Base-by-base conservation (phyloP, 176 grass and related monocot genomes). In the Rhynchospora tenuis region DNA sequence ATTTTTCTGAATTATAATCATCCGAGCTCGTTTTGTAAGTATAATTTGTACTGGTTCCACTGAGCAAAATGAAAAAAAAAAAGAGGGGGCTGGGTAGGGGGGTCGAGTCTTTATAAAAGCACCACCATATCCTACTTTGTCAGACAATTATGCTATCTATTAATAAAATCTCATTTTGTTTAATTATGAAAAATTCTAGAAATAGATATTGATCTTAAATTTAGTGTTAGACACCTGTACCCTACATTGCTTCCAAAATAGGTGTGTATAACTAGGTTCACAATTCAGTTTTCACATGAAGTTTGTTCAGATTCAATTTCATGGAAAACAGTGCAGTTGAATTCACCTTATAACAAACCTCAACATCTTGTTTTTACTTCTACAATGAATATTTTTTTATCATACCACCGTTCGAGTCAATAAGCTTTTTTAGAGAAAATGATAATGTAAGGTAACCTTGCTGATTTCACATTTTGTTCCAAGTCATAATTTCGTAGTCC, bases 351-450 rank as follows among this genome's bases (percentile, higher is more conserved):
- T 77, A 74, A 77, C 6, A 77, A 77, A 56, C 31, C 73, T 56
- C 50, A 33, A 28, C 15, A 33, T 77, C 33, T 38, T 31, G 15
- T 9, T 31, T 76, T 55, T 76, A 76, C 73, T 54, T 31, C 5
- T 76, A 52, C 48, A 17, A 76, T 55, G 43, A 76, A 55, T 6
- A 76, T 76, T 14, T 56, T 72, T 94, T 92, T 81, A 66, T 62
- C 43, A 51, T 97, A 72, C 94, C 94, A 17, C 82, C 89, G 17
- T 92, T 83, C 44, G 89, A 92, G 84, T 91, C 92, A 4, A 94
- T 84, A 55, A 80, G 89, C 72, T 92, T 97, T 76, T 94, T 97
- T 87, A 89, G 85, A 80, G 89, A 97, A 31, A 97, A 89, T 31
- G 94, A 97, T 84, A 78, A 89, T 50, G 57, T 97, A 73, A 97